phyloP scores from a whole-genome alignment of 129 eudicot species.

The Flaveria brownii region DNA sequence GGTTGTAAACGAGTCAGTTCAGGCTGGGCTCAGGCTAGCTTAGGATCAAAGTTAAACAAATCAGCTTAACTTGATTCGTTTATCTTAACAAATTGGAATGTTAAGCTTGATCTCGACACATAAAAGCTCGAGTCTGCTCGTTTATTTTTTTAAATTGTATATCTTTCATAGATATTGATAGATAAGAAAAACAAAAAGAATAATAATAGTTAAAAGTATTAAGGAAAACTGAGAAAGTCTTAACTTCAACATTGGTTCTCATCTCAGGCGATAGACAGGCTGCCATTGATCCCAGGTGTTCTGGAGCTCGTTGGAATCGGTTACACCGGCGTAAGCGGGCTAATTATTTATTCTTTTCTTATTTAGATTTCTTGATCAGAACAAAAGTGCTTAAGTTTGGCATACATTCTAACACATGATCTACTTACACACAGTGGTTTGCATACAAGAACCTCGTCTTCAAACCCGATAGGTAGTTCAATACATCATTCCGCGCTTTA shows the following conservation, averaged over 20 bases:
- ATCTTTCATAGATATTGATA: too few species aligned
- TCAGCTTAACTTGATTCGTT: too few species aligned
- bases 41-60: too few species aligned
- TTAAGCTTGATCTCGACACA: too few species aligned
- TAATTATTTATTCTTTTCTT: not conserved
- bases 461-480: slow-evolving; percentile 76
- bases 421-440: slow-evolving; percentile 67
- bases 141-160: too few species aligned
- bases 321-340: slow-evolving; percentile 77
- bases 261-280: slow-evolving; percentile 90
- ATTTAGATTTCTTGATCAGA: not conserved
- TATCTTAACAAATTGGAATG: too few species aligned
- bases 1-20: too few species aligned
- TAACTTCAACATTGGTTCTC: not conserved
- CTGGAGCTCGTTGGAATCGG: slow-evolving; percentile 97
- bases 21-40: too few species aligned
- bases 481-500: not conserved
- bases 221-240: not conserved
- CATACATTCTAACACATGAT: not conserved
- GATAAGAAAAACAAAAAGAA: too few species aligned
- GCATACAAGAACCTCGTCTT: slow-evolving; percentile 79
- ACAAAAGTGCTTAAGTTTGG: too few species aligned
- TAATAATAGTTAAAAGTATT: too few species aligned
- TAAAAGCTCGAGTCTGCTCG: too few species aligned
- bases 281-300: slow-evolving; percentile 87